phyloP scores from a whole-genome alignment of 106 monocot genomes.

The Dioscorea alata region DNA sequence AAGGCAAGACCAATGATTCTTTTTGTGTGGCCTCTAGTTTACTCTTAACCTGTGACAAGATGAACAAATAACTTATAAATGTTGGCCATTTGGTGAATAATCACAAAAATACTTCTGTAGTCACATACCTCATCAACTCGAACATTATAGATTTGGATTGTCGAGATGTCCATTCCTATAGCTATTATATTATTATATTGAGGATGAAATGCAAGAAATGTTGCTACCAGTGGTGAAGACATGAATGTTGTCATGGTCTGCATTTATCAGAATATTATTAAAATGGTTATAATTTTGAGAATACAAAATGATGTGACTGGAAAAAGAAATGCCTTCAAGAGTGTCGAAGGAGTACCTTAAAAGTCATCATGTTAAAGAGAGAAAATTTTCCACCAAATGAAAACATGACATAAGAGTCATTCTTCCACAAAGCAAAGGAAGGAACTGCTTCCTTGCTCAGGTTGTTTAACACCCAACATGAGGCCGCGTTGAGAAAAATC shows the following conservation, averaged over 20 bases:
- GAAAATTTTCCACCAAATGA: slow-evolving; percentile 86
- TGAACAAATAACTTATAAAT: neutral
- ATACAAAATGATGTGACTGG: neutral
- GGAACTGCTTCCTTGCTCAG: slow-evolving; percentile 79
- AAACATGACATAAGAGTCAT: slow-evolving; percentile 84
- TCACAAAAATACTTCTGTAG: too few relatives aligned
- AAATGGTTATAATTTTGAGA: neutral
- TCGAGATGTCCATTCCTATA: slow-evolving; percentile 91
- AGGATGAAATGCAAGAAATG: slow-evolving; percentile 94
- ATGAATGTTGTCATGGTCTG: slow-evolving; percentile 95
- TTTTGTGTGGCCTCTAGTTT: slow-evolving; percentile 77
- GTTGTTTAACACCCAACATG: slow-evolving; percentile 90
- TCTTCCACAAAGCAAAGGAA: slow-evolving; percentile 82
- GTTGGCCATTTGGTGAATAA: neutral
- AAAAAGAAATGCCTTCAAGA: neutral
- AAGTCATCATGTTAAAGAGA: slow-evolving; percentile 79
- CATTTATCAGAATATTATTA: neutral
- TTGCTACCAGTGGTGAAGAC: slow-evolving; percentile 89
- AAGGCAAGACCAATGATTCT: slow-evolving; percentile 91
- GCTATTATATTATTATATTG: slow-evolving; percentile 96
- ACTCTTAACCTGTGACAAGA: slow-evolving; percentile 57
- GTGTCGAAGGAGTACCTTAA: slow-evolving; percentile 36
- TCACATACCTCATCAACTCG: slow-evolving; percentile 72
- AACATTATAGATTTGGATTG: slow-evolving; percentile 91
- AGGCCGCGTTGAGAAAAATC: slow-evolving; percentile 90